These are phyloP conservation scores for Candida pseudoglaebosa DNA, from an alignment of 805 yeast species.

Conservation along the genomic window DNA sequence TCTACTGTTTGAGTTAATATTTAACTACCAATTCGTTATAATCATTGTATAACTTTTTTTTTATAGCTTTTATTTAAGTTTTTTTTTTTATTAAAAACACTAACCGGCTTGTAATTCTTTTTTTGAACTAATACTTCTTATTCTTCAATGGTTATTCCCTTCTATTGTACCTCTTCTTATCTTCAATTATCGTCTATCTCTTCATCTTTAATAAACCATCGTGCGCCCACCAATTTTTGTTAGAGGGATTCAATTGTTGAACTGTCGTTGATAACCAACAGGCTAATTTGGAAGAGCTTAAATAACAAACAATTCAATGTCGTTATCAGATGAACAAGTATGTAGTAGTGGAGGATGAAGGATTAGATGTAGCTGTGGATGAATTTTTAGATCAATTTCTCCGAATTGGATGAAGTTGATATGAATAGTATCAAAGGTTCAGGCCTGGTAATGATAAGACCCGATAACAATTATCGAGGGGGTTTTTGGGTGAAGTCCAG, in stretches of 20 bases:
- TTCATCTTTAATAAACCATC: too few species aligned
- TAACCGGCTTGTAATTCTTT: too few species aligned
- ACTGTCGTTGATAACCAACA: neutral
- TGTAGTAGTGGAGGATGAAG: slow-evolving; percentile 9
- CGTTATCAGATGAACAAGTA: slow-evolving; percentile 32
- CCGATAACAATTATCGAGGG: too few species aligned
- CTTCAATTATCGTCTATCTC: neutral
- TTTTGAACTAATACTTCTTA: too few species aligned
- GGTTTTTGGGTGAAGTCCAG: neutral
- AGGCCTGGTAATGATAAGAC: neutral
- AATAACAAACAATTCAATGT: slow-evolving; percentile 15
- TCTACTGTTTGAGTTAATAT: too few species aligned
- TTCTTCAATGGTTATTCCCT: too few species aligned
- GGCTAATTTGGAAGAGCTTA: neutral
- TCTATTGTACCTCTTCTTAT: too few species aligned
- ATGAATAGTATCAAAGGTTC: neutral
- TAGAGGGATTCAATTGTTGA: neutral
- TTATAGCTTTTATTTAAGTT: too few species aligned
- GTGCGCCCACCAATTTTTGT: too few species aligned
- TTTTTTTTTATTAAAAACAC: too few species aligned
- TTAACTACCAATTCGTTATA: too few species aligned
- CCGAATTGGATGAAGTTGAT: neutral
- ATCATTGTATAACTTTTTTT: too few species aligned
- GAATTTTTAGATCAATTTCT: neutral
- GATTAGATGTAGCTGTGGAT: slow-evolving; percentile 1